These are phyloP conservation scores for Bipolaris zeicola DNA, from an alignment of 2,329 filamentous ascomycete genomes.

Conservation along the genomic window DNA sequence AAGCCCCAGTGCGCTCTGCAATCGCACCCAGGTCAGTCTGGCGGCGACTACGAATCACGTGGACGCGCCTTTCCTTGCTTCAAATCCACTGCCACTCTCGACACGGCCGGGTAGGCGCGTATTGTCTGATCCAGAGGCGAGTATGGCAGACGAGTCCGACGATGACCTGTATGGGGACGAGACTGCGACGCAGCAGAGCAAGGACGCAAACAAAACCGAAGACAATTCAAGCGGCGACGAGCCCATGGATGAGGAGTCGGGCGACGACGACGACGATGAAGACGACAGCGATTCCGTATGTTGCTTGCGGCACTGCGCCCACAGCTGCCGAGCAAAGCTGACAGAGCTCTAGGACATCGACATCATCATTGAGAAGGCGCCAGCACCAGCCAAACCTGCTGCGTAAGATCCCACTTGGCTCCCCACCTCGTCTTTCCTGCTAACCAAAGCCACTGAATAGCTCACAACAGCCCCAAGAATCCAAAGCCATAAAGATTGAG, in stretches of 20 bases:
- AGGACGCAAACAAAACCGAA: conserved; percentile 34
- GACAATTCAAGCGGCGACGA: conserved; percentile 49
- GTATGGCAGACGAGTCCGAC: conserved; percentile 60
- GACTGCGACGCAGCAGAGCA: conserved; percentile 27
- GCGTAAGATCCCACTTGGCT: conserved; percentile 25
- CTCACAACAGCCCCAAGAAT: conserved; percentile 35
- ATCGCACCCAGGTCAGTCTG: not conserved
- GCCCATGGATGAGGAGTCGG: conserved; percentile 54
- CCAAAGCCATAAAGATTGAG: conserved; percentile 49
- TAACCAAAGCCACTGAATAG: conserved; percentile 25
- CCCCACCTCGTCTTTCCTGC: not conserved
- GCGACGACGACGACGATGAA: conserved; percentile 54
- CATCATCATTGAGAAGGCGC: conserved; percentile 57
- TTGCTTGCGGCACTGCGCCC: conserved; percentile 8
- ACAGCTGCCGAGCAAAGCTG: conserved; percentile 20
- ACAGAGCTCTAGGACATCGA: conserved; percentile 55
- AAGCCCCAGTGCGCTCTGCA: conserved; percentile 13
- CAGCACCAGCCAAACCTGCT: conserved; percentile 48
- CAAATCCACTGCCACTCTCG: not conserved
- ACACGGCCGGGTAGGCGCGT: not conserved
- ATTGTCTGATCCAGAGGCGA: not conserved
- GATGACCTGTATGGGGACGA: conserved; percentile 58
- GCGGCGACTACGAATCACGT: not conserved
- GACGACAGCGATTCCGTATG: conserved; percentile 52
- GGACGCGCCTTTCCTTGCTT: not conserved